Evolutionary conservation across 2,329 filamentous ascomycete genomes (phyloP).

Genomic region (Botrytis pseudocinerea): DNA sequence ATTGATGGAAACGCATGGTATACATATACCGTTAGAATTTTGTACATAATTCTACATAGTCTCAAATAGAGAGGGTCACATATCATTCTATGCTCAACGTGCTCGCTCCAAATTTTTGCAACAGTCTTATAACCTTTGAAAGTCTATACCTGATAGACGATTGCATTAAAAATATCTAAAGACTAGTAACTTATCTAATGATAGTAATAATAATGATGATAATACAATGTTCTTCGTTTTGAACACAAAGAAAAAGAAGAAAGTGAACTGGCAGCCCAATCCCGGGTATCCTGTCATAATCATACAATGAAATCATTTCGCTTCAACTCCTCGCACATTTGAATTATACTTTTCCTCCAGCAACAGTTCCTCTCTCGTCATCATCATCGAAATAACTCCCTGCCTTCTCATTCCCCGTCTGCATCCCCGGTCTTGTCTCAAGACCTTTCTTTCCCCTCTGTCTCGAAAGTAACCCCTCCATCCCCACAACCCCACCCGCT

Average conservation of each 20-base stretch:
- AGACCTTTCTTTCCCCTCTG: background rate
- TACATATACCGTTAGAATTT: background rate
- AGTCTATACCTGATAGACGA: conserved; percentile 1
- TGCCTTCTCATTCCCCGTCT: background rate
- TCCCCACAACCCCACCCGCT: background rate
- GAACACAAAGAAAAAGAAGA: background rate
- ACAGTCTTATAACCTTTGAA: background rate
- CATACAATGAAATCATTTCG: background rate
- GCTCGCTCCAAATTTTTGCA: background rate
- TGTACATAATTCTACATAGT: background rate
- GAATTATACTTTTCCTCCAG: background rate
- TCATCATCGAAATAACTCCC: background rate
- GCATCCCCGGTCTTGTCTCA: background rate
- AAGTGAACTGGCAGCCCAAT: conserved; percentile 1
- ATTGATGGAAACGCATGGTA: background rate
- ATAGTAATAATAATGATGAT: background rate
- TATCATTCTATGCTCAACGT: background rate
- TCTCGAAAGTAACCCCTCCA: background rate
- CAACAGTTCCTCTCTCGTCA: background rate
- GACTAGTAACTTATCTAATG: background rate
- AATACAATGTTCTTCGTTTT: background rate
- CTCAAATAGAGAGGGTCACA: background rate
- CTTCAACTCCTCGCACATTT: background rate
- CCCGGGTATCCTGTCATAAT: background rate
- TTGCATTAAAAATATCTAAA: background rate